Conservation (phyloP, 1,284 basidiomycete species). For the Cryptococcus deneoformans region DNA sequence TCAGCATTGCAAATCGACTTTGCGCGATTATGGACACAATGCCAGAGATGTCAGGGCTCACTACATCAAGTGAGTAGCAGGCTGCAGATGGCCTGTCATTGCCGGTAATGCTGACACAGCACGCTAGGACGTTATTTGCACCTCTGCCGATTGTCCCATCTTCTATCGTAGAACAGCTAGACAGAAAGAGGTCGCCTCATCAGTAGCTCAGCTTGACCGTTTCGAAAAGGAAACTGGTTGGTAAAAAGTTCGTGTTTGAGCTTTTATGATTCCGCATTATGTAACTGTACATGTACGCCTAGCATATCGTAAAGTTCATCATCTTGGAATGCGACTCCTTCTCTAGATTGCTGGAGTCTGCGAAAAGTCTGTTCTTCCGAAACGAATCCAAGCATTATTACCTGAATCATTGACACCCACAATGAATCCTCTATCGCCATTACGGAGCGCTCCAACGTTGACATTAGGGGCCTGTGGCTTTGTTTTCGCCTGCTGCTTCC, state of each 20-base stretch:
- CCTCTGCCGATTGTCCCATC: slow-evolving; percentile 96
- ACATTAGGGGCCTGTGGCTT: slow-evolving; percentile 43
- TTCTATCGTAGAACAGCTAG: slow-evolving; percentile 97
- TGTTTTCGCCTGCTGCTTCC: background rate
- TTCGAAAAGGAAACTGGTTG: slow-evolving; percentile 60
- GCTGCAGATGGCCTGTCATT: background rate
- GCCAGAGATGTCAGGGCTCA: slow-evolving; percentile 93
- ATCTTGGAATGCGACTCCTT: background rate
- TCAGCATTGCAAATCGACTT: slow-evolving; percentile 84
- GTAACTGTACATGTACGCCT: slow-evolving; percentile 1
- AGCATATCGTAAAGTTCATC: slow-evolving; percentile 7
- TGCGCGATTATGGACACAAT: slow-evolving; percentile 93
- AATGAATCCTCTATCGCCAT: slow-evolving; percentile 78
- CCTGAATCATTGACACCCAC: slow-evolving; percentile 89
- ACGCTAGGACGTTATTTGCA: slow-evolving; percentile 87
- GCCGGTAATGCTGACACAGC: background rate
- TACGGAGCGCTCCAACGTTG: slow-evolving; percentile 68
- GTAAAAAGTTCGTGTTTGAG: slow-evolving; percentile 16
- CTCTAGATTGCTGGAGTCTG: slow-evolving; percentile 64
- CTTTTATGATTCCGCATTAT: background rate
- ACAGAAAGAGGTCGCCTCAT: slow-evolving; percentile 91
- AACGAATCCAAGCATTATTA: slow-evolving; percentile 82
- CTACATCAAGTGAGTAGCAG: slow-evolving; percentile 71
- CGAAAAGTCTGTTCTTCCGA: slow-evolving; percentile 80
- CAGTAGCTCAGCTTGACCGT: slow-evolving; percentile 69